phyloP scores from a whole-genome alignment of 129 eudicot genomes.

The Gnaphalium uliginosum region DNA sequence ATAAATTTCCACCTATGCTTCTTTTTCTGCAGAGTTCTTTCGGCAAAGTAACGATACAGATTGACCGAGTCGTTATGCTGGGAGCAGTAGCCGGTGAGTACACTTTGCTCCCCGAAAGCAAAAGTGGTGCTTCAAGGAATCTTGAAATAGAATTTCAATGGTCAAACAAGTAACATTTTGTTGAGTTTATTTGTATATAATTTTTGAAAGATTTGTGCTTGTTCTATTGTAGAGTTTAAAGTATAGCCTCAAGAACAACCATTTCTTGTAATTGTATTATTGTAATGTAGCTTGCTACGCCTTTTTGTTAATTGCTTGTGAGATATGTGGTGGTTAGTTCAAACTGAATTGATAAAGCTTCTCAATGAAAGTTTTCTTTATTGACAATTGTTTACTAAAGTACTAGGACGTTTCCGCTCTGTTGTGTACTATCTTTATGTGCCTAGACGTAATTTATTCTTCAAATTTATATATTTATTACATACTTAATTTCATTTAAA shows the following conservation, averaged over 20 bases:
- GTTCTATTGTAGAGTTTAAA: constrained; percentile 30
- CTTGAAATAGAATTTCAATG: constrained; percentile 97
- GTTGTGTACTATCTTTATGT: too few relatives aligned
- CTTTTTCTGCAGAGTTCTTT: constrained; percentile 66
- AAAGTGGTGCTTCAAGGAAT: constrained; percentile 91
- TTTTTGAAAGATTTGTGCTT: constrained; percentile 25
- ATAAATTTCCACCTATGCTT: background rate
- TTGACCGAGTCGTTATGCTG: constrained; percentile 96
- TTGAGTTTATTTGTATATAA: constrained; percentile 24
- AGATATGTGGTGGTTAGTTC: constrained; percentile 22
- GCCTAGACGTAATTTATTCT: too few relatives aligned
- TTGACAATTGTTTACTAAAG: too few relatives aligned
- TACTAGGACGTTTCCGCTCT: too few relatives aligned
- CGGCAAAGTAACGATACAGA: constrained; percentile 96
- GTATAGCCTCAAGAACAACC: constrained; percentile 32
- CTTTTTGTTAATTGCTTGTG: constrained; percentile 16
- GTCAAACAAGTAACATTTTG: constrained; percentile 69
- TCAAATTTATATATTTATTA: too few relatives aligned
- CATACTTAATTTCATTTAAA: too few relatives aligned
- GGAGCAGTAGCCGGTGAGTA: constrained; percentile 98
- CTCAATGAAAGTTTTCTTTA: constrained; percentile 1
- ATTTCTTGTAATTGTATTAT: constrained; percentile 26
- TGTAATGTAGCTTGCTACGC: background rate
- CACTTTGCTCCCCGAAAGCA: constrained; percentile 92
- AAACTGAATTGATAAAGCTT: constrained; percentile 13